Evolutionary conservation across 1,284 basidiomycete species (phyloP), one percentile per base, ranked within the genome.

Genomic region (Phylloporus sp.): DNA sequence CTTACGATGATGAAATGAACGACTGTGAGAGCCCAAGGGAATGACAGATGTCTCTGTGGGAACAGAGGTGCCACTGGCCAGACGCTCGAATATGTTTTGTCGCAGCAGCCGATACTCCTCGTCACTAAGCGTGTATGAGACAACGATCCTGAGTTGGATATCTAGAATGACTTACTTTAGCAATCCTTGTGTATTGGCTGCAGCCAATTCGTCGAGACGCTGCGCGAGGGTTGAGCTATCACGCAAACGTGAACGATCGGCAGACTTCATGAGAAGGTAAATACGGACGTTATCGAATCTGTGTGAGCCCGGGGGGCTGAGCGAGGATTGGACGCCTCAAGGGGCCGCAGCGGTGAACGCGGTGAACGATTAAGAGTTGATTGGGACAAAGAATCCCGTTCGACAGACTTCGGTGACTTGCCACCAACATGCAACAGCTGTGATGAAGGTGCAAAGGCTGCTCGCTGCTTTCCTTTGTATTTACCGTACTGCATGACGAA

Each of bases 31-130:
- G 47, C 66, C 77, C 78, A 72, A 82, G 55, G 89, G 89, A 60
- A 93, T 87, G 55, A 92, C 75, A 29, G 90, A 83, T 19, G 78
- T 75, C 77, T 93, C 91, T 56, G 84, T 81, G 25, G 91, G 91
- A 25, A 91, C 82, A 11, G 82, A 73, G 39, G 86, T 82, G 70
- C 81, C 85, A 68, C 82, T 86, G 23, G 91, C 85, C 71, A 92
- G 88, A 65, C 91, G 86, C 74, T 93, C 91, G 70, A 94, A 94
- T 56, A 94, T 81, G 74, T 89, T 91, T 77, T 92, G 91, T 47
- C 92, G 88, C 14, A 94, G 83, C 56, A 93, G 79, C 63, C 92
- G 89, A 76, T 93, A 93, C 75, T 93, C 92, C 72, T 93, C 91
- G 75, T 93, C 90, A 75, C 91, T 93, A 74, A 67, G 64, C 32